Conservation (phyloP, 1,284 basidiomycete species). For the Ustilago xerochloae region DNA sequence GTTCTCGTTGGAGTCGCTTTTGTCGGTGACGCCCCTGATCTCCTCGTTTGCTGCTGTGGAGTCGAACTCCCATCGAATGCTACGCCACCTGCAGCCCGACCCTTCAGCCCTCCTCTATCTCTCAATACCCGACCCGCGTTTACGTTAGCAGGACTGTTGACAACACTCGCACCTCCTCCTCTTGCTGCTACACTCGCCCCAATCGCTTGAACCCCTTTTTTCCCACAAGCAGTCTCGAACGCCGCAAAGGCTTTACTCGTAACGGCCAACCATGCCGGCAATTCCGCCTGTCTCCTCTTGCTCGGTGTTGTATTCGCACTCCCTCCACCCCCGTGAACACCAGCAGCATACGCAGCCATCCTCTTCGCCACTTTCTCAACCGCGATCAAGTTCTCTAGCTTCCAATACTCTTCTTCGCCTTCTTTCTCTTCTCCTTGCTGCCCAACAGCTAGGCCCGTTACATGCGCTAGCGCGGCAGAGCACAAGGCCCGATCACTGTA, state of each 20-base stretch:
- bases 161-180: background rate
- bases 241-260: conserved; percentile 54
- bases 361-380: conserved; percentile 58
- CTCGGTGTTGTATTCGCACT: conserved; percentile 36
- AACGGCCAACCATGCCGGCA: conserved; percentile 44
- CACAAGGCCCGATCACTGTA: conserved; percentile 85
- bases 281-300: conserved; percentile 37
- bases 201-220: conserved; percentile 18
- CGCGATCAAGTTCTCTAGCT: conserved; percentile 49
- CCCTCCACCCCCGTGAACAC: background rate
- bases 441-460: conserved; percentile 42
- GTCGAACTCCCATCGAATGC: conserved; percentile 6
- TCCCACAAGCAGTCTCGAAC: conserved; percentile 54
- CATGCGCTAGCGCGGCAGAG: conserved; percentile 72
- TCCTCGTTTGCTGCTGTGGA: conserved; percentile 3
- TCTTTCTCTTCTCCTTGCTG: background rate
- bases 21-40: conserved; percentile 7
- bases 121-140: conserved; percentile 22
- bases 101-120: conserved; percentile 16
- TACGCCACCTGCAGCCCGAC: background rate
- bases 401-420: conserved; percentile 41
- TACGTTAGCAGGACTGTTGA: conserved; percentile 8
- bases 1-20: conserved; percentile 19
- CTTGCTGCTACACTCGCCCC: conserved; percentile 2
- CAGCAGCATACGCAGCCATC: conserved; percentile 44